Base-by-base conservation (phyloP, 148 eudicot genomes). In the Vaccinium vitisidaea region DNA sequence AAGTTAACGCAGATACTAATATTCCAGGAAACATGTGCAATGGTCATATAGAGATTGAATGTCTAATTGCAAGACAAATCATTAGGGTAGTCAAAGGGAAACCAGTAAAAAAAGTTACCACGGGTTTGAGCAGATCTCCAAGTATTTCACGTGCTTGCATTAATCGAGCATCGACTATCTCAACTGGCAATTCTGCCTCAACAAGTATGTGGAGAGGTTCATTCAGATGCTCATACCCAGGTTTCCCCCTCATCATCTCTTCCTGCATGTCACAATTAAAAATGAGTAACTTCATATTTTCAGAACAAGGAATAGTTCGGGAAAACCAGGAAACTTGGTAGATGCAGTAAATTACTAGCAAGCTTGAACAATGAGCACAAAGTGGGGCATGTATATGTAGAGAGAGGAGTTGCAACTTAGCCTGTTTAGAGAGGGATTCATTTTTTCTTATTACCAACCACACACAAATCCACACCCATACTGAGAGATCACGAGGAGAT, bases 181-280 rank as follows among this genome's bases (percentile, higher is more conserved):
- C 98, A 76, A 94, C 93, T 46, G 98, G 98, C 88, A 97, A 82
- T 87, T 97, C 98, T 48, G 96, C 99, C 88, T 97, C 99, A 75
- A 97, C 94, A 59, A 97, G 92, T 87, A 97, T 90, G 84, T 97
- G 99, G 58, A 97, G 98, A 81, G 98, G 99, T 87, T 97, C 99
- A 83, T 94, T 95, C 46, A 97, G 95, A 88, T 97, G 99, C 88
- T 95, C 99, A 70, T 93, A 97, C 48, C 99, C 99, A 1, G 96
- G 98, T 88, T 95, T 97, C 32, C 99, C 98, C 56, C 98, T 90
- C 98, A 95, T 94, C 94, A 94, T 95, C 79, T 97, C 99, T 87
- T 97, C 99, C 99, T 97, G 36, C 87, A 87, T 77, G 27, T 80
- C 75, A 81, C 23, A 65, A 63, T 36, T 56, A 23, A 30, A 70